Conservation (phyloP, 2,329 filamentous ascomycete species). For the Trichophyton benhamiae region DNA sequence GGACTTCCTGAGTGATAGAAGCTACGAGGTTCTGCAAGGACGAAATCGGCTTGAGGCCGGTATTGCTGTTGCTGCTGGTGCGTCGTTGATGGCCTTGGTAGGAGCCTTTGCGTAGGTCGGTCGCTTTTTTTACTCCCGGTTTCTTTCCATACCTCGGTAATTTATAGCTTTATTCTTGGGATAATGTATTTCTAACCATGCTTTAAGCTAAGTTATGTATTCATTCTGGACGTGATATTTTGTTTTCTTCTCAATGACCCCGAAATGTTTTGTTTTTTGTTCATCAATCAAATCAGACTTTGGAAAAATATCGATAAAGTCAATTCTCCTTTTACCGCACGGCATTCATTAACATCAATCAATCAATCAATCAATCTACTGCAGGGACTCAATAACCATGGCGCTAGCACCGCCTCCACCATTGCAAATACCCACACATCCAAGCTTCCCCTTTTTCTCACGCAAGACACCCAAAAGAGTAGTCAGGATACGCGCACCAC, state of each 20-base stretch:
- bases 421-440: conserved; percentile 92
- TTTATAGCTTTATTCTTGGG: not conserved
- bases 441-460: conserved; percentile 87
- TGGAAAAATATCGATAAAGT: not conserved
- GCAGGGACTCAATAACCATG: conserved; percentile 64
- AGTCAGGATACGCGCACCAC: conserved; percentile 83
- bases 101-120: conserved; percentile 47
- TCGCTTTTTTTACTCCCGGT: not conserved
- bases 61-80: conserved; percentile 47
- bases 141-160: not conserved
- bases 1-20: conserved; percentile 61
- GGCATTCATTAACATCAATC: not conserved
- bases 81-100: conserved; percentile 53
- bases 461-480: conserved; percentile 80
- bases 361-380: conserved; percentile 18
- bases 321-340: not conserved
- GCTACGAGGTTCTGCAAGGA: conserved; percentile 48
- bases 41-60: conserved; percentile 50
- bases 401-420: conserved; percentile 92
- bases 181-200: not conserved
- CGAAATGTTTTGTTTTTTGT: not conserved
- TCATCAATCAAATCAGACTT: not conserved
- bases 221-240: not conserved
- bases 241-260: not conserved
- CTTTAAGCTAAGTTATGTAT: not conserved